These are phyloP conservation scores for Dendrothele bispora DNA, from an alignment of 768 basidiomycete species.

Conservation along the genomic window DNA sequence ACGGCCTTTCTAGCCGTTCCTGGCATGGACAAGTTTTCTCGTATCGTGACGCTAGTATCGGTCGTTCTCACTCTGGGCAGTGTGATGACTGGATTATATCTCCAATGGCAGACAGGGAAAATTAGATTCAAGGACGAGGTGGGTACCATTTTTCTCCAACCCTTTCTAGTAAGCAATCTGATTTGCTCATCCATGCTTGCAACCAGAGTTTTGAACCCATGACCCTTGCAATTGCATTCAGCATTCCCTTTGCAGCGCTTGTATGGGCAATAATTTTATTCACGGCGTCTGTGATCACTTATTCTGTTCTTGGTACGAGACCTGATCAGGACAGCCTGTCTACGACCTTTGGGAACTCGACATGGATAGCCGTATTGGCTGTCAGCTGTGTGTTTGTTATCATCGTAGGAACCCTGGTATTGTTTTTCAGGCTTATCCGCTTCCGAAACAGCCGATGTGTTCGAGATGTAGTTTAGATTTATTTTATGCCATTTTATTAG, in stretches of 20 bases:
- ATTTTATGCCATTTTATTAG: too few relatives aligned
- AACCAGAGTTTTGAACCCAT: background rate
- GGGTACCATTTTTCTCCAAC: background rate
- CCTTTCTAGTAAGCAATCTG: too few relatives aligned
- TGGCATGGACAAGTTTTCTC: background rate
- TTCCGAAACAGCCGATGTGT: too few relatives aligned
- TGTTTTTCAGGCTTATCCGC: background rate
- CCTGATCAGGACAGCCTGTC: background rate
- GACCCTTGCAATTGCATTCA: constrained; percentile 1
- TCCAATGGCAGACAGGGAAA: constrained; percentile 3
- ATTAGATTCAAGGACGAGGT: background rate
- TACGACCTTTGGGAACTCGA: background rate
- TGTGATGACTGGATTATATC: constrained; percentile 7
- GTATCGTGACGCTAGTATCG: constrained; percentile 4
- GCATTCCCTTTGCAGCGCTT: constrained; percentile 6
- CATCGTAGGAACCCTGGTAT: background rate
- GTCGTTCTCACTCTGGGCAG: constrained; percentile 8
- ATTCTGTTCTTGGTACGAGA: background rate
- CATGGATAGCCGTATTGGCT: background rate
- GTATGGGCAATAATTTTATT: constrained; percentile 5
- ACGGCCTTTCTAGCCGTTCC: constrained; percentile 5
- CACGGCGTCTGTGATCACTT: constrained; percentile 1
- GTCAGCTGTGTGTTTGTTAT: background rate
- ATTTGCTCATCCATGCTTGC: background rate
- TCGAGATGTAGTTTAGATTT: too few relatives aligned